A percentile compares a stretch with the other conserved stretches of the same genome.
phyloP scores from a whole-genome alignment of 2,329 filamentous ascomycete genomes.

The Colletotrichum sp. region DNA sequence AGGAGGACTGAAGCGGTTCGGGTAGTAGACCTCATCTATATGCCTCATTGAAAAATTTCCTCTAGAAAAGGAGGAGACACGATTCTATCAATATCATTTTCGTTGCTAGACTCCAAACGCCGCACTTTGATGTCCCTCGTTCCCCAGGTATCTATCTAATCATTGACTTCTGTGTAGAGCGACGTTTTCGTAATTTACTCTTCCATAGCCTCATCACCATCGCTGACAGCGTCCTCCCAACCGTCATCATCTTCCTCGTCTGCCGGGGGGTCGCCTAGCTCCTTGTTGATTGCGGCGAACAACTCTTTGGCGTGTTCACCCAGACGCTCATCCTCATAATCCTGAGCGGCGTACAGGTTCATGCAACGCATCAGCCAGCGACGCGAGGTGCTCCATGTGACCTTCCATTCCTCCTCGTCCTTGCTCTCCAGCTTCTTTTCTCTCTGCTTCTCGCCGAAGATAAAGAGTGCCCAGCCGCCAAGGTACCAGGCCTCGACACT shows the following conservation, averaged over 20 bases:
- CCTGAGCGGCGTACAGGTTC: slow-evolving; percentile 76
- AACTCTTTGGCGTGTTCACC: slow-evolving; percentile 78
- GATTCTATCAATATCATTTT: background rate
- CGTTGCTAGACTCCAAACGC: slow-evolving; percentile 6
- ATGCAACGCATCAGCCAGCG: slow-evolving; percentile 85
- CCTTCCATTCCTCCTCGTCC: slow-evolving; percentile 58
- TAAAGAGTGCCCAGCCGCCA: slow-evolving; percentile 89
- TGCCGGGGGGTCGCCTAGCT: slow-evolving; percentile 64
- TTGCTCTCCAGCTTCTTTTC: slow-evolving; percentile 30
- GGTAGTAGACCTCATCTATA: background rate
- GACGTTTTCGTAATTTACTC: slow-evolving; percentile 28
- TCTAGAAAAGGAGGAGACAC: background rate
- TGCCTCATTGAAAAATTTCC: background rate
- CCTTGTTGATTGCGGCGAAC: slow-evolving; percentile 64
- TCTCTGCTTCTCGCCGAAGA: slow-evolving; percentile 74
- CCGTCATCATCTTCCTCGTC: slow-evolving; percentile 59
- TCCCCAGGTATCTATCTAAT: background rate
- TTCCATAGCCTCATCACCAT: slow-evolving; percentile 57
- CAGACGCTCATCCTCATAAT: slow-evolving; percentile 85
- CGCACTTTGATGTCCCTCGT: background rate
- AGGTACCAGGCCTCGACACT: slow-evolving; percentile 98
- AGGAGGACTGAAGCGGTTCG: background rate
- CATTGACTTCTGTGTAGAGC: background rate
- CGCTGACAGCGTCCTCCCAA: slow-evolving; percentile 50
- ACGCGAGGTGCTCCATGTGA: slow-evolving; percentile 74